Conservation (phyloP, 2,329 filamentous ascomycete genomes). For the Exophiala dermatitidis region DNA sequence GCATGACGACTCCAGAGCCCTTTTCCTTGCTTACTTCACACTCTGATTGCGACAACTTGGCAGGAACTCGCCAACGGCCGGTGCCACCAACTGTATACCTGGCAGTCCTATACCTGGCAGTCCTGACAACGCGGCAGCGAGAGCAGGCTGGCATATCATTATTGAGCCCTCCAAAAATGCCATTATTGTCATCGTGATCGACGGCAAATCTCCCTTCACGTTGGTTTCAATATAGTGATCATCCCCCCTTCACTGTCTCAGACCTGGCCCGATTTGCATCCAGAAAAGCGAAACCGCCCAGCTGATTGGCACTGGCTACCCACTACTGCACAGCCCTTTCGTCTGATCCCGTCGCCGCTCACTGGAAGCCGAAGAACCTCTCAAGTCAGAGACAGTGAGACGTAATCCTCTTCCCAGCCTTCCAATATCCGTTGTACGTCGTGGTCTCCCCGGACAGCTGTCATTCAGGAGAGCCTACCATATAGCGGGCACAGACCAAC, state of each 20-base stretch:
- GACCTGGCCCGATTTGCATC: background rate
- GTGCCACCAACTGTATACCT: background rate
- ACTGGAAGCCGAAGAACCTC: slow-evolving; percentile 2
- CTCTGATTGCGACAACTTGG: background rate
- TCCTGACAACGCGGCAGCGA: background rate
- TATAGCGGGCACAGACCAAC: background rate
- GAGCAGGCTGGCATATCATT: background rate
- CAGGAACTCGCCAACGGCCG: background rate
- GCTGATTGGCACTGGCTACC: background rate
- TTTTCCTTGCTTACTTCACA: background rate
- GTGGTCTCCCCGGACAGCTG: background rate
- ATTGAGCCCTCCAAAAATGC: too few species aligned
- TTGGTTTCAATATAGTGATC: background rate
- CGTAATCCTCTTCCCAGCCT: background rate
- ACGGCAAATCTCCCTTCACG: background rate
- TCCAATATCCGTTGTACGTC: background rate
- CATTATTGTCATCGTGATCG: background rate
- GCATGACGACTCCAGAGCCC: background rate
- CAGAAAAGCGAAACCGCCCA: background rate
- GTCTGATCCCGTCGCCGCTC: background rate
- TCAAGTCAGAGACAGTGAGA: slow-evolving; percentile 1
- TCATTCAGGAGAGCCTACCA: background rate
- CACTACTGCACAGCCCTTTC: slow-evolving; percentile 6
- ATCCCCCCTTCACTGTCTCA: background rate
- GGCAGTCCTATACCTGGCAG: background rate